Base-by-base conservation (phyloP, 768 basidiomycete genomes). In the Asterophora lycoperdoides region DNA sequence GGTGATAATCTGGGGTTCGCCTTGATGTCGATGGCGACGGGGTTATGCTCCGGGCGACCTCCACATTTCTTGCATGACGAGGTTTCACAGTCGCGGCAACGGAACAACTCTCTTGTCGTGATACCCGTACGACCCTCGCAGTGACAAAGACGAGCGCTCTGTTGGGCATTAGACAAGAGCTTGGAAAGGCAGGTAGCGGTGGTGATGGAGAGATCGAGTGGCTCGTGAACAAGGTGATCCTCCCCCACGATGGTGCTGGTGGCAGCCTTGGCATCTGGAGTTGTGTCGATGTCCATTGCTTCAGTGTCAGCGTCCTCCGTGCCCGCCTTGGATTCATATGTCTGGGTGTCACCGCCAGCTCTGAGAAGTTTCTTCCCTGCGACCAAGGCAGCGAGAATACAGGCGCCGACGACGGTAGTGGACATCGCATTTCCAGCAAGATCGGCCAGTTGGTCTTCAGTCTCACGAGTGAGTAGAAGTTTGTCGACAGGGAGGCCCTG, bases 381-480 rank as follows among this genome's bases (percentile, higher is more conserved):
- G 8, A 87, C 77, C 38, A 97, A 71, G 0, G 92, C 91, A 14
- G 87, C 84, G 47, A 95, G 69, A 54, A 96, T 89, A 54, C 90
- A 86, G 3, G 90, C 79, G 1, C 94, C 94, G 26, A 97, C 93
- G 19, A 96, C 94, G 1, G 94, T 96, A 4, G 93, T 91, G 1
- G 93, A 93, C 94, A 97, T 97, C 51, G 94, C 94, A 60, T 97
- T 97, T 2, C 94, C 94, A 15, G 94, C 93, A 13, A 97, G 75
- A 66, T 96, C 93, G 3, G 93, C 91, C 6, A 97, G 75, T 51
- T 97, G 86, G 64, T 96, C 94, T 64, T 94, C 89, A 14, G 80
- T 90, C 68, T 97, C 94, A 44, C 92, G 84, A 1, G 94, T 96
- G 46, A 97, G 76, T 15, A 96, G 76, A 1, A 97, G 76, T 63